phyloP scores from a whole-genome alignment of 2,329 filamentous ascomycete genomes.

The Epichloe bromicola region DNA sequence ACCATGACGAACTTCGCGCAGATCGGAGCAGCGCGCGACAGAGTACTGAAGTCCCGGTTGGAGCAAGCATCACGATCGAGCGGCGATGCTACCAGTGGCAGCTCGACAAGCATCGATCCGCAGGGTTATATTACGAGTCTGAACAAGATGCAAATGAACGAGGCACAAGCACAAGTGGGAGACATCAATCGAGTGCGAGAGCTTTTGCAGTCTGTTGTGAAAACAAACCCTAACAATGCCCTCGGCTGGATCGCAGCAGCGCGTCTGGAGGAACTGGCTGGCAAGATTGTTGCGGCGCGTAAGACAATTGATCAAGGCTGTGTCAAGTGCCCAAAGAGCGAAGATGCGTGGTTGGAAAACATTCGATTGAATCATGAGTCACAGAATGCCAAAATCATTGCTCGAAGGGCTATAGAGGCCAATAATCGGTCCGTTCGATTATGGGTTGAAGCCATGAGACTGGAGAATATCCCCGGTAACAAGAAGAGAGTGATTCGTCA shows the following conservation, averaged over 20 bases:
- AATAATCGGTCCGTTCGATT: conserved; percentile 79
- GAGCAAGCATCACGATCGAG: conserved; percentile 73
- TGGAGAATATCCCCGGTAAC: conserved; percentile 69
- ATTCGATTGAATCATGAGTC: conserved; percentile 77
- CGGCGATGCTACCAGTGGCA: conserved; percentile 56
- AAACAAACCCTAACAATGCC: conserved; percentile 89
- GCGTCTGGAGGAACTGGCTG: conserved; percentile 81
- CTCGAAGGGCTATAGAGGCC: conserved; percentile 80
- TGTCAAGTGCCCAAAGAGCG: conserved; percentile 81
- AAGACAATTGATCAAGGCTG: conserved; percentile 82
- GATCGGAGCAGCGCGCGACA: conserved; percentile 91
- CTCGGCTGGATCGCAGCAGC: conserved; percentile 94
- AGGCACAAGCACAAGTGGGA: conserved; percentile 73
- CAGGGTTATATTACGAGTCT: conserved; percentile 93
- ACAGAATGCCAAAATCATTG: conserved; percentile 90
- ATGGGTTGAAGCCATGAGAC: conserved; percentile 91
- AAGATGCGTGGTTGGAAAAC: conserved; percentile 92
- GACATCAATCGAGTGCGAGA: conserved; percentile 91
- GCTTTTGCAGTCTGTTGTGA: conserved; percentile 90
- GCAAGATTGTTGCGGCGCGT: conserved; percentile 78
- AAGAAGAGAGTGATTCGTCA: conserved; percentile 90
- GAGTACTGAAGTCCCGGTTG: conserved; percentile 85
- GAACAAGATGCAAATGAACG: conserved; percentile 65
- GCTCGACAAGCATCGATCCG: conserved; percentile 81
- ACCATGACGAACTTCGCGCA: conserved; percentile 97